Evolutionary conservation across 2,329 filamentous ascomycete genomes (phyloP).

Genomic region (Aspergillus unguis): DNA sequence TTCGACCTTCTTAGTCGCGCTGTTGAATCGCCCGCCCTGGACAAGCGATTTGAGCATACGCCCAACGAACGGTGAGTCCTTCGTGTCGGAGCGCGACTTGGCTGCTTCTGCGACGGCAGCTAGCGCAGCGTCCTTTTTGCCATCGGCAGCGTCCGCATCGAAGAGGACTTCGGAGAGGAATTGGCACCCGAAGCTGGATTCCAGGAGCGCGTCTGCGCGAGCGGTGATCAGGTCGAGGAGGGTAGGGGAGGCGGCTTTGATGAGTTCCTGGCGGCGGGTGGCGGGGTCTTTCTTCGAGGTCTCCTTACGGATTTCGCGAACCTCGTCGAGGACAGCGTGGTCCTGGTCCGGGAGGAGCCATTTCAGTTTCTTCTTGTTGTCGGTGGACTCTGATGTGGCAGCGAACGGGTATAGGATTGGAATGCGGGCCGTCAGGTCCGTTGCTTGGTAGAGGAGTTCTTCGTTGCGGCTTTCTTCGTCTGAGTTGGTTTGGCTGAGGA

Average conservation of each 20-base stretch:
- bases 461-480: slow-evolving; percentile 39
- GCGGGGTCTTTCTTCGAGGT: slow-evolving; percentile 93
- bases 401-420: slow-evolving; percentile 80
- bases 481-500: slow-evolving; percentile 64
- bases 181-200: slow-evolving; percentile 80
- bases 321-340: slow-evolving; percentile 68
- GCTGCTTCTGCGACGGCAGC: slow-evolving; percentile 57
- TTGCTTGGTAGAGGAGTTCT: slow-evolving; percentile 43
- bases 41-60: slow-evolving; percentile 90
- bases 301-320: slow-evolving; percentile 72
- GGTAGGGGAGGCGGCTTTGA: slow-evolving; percentile 68
- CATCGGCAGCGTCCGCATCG: slow-evolving; percentile 56
- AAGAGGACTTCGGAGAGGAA: slow-evolving; percentile 81
- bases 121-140: slow-evolving; percentile 65
- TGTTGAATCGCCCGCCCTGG: slow-evolving; percentile 82
- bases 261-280: slow-evolving; percentile 69
- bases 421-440: slow-evolving; percentile 52
- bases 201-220: slow-evolving; percentile 64
- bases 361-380: slow-evolving; percentile 53
- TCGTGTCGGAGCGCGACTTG: slow-evolving; percentile 48
- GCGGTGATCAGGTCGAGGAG: slow-evolving; percentile 71
- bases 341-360: slow-evolving; percentile 64
- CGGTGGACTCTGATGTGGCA: slow-evolving; percentile 12
- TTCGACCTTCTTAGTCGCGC: slow-evolving; percentile 65
- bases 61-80: slow-evolving; percentile 64